Base-by-base conservation (phyloP, 2,329 filamentous ascomycete species). In the Thelonectria olida region DNA sequence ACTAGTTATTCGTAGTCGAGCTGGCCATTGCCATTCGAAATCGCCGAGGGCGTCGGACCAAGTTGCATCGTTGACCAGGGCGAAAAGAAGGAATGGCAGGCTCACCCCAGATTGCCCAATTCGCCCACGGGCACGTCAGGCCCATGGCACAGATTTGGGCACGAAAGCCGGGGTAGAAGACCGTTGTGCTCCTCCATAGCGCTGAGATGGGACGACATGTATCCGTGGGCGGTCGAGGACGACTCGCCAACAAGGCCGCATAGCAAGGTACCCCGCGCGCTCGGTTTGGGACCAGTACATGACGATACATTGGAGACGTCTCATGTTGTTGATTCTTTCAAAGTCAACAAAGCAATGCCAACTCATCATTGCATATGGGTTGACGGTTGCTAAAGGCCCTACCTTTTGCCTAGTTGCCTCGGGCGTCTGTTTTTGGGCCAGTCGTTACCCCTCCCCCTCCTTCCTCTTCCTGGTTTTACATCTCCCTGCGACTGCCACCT, bases 321-420 rank as follows among this genome's bases (percentile, higher is more conserved):
- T 67, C 50, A 55, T 64, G 61, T 66, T 71, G 62, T 70, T 70
- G 58, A 67, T 67, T 75, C 22, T 78, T 73, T 75, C 81, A 84
- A 84, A 82, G 80, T 84, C 81, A 81, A 85, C 80, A 73, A 73
- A 78, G 85, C 84, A 87, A 78, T 91, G 89, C 88, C 89, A 91
- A 86, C 89, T 88, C 89, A 91, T 90, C 88, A 87, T 78, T 90
- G 88, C 89, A 89, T 91, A 83, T 84, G 81, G 78, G 77, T 78
- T 78, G 77, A 77, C 75, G 78, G 67, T 65, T 72, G 50, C 56
- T 54, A 51, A 38, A 49, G 61, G 58, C 58, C 64, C 58, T 68
- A 59, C 60, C 60, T 58, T 65, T 67, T 62, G 59, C 60, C 64
- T 66, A 62, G 58, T 70, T 67, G 65, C 67, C 67, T 70, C 62